These are phyloP conservation scores for Ogataea sp. DNA, from an alignment of 805 yeast species.

Conservation along the genomic window DNA sequence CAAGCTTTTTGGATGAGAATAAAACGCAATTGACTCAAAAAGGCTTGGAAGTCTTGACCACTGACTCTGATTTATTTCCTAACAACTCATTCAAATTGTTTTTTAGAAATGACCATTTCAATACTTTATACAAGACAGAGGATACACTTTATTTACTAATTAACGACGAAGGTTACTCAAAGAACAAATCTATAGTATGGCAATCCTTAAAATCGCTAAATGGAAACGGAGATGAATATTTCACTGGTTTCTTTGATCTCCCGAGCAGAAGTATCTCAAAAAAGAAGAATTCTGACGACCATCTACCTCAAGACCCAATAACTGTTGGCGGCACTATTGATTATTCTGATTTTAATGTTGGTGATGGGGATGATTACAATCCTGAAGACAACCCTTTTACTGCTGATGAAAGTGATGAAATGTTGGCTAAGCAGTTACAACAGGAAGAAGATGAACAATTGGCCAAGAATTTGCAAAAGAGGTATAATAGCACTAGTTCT, in stretches of 20 bases:
- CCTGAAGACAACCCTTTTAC: constrained; percentile 11
- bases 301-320: not conserved
- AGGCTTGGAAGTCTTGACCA: constrained; percentile 47
- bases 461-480: constrained; percentile 23
- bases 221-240: constrained; percentile 65
- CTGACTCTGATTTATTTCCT: constrained; percentile 25
- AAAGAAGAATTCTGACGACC: too few species aligned
- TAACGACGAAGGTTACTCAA: constrained; percentile 62
- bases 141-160: constrained; percentile 53
- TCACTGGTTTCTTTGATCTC: constrained; percentile 54
- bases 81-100: constrained; percentile 58
- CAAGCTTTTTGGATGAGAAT: constrained; percentile 47
- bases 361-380: constrained; percentile 13
- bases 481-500: not conserved
- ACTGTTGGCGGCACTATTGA: constrained; percentile 1
- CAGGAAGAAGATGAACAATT: constrained; percentile 12
- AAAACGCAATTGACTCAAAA: constrained; percentile 67
- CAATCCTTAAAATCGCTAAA: constrained; percentile 58
- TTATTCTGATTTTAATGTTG: constrained; percentile 10
- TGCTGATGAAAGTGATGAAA: not conserved
- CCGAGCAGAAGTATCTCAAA: constrained; percentile 1
- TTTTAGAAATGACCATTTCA: constrained; percentile 87
- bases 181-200: constrained; percentile 60
- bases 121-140: constrained; percentile 50
- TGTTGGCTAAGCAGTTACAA: not conserved